phyloP scores from a whole-genome alignment of 345 rosid genomes.

The Pseudoturritis turrita region DNA sequence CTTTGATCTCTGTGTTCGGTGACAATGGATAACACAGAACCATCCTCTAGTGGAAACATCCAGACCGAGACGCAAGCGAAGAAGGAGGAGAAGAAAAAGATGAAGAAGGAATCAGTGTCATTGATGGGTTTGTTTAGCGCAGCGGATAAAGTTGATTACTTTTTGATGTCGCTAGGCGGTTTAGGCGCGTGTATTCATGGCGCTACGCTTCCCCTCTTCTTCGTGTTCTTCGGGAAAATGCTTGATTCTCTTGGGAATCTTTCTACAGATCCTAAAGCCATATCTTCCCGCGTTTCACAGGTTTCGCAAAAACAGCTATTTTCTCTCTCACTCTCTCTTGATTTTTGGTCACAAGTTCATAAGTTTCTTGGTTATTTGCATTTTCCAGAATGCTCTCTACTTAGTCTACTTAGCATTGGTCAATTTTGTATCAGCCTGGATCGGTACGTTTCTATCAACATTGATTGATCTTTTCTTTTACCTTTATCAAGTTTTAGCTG shows the following conservation, averaged over 20 bases:
- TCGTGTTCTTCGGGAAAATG: slow-evolving; percentile 60
- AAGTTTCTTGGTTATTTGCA: background rate
- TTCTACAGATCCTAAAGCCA: slow-evolving; percentile 43
- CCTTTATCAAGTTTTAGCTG: background rate
- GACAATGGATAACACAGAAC: slow-evolving; percentile 10
- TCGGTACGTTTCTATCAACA: slow-evolving; percentile 38
- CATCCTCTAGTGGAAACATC: background rate
- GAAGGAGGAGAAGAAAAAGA: background rate
- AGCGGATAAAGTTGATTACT: slow-evolving; percentile 52
- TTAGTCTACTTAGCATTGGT: slow-evolving; percentile 62
- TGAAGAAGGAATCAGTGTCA: slow-evolving; percentile 36
- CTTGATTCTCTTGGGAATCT: slow-evolving; percentile 64
- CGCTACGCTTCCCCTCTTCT: slow-evolving; percentile 64
- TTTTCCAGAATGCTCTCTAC: slow-evolving; percentile 57
- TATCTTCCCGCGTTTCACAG: slow-evolving; percentile 58
- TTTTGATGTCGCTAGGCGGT: slow-evolving; percentile 57
- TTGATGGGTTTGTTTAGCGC: slow-evolving; percentile 60
- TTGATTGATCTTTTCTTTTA: background rate
- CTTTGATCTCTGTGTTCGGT: background rate
- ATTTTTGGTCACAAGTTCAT: background rate
- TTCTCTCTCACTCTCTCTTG: background rate
- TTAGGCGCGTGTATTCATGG: slow-evolving; percentile 67
- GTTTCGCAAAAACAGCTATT: slow-evolving; percentile 18
- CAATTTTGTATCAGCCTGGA: slow-evolving; percentile 63
- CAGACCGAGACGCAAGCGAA: background rate